Evolutionary conservation across 208 protist species (phyloP).

Genomic region (Spongospora subterranea): DNA sequence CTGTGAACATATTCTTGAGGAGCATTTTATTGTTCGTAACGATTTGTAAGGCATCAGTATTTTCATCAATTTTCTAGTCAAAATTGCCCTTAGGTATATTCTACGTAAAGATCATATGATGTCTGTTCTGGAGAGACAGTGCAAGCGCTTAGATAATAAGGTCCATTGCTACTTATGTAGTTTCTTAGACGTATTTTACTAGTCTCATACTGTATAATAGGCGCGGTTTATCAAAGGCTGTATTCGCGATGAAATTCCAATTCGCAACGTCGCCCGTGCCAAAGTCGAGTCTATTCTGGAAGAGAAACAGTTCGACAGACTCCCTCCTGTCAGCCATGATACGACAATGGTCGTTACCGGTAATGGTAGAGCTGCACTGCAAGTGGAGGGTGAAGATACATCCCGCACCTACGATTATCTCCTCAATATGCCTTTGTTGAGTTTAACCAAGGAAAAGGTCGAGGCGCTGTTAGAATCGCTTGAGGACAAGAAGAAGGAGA

Average conservation of each 20-base stretch:
- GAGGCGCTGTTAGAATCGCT: background rate
- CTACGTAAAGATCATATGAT: constrained; percentile 34
- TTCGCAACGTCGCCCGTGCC: constrained; percentile 45
- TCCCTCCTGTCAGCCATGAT: background rate
- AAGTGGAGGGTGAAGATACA: background rate
- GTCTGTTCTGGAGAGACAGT: constrained; percentile 29
- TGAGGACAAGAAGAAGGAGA: background rate
- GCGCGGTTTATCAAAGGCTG: constrained; percentile 14
- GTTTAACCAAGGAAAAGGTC: constrained; percentile 11
- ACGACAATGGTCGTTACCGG: background rate
- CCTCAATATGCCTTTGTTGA: constrained; percentile 15
- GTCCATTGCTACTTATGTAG: too few relatives aligned
- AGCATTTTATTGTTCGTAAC: background rate
- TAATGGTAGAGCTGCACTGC: background rate
- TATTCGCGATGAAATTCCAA: background rate
- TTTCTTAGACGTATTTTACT: background rate
- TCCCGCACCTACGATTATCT: background rate
- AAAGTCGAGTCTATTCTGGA: background rate
- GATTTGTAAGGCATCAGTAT: background rate
- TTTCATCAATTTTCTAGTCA: background rate
- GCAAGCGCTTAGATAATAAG: constrained; percentile 49
- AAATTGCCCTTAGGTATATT: background rate
- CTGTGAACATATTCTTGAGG: background rate
- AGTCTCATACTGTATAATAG: background rate
- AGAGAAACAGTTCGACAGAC: background rate